Evolutionary conservation across 2,329 filamentous ascomycete species (phyloP).

Genomic region (Aureobasidium musti): DNA sequence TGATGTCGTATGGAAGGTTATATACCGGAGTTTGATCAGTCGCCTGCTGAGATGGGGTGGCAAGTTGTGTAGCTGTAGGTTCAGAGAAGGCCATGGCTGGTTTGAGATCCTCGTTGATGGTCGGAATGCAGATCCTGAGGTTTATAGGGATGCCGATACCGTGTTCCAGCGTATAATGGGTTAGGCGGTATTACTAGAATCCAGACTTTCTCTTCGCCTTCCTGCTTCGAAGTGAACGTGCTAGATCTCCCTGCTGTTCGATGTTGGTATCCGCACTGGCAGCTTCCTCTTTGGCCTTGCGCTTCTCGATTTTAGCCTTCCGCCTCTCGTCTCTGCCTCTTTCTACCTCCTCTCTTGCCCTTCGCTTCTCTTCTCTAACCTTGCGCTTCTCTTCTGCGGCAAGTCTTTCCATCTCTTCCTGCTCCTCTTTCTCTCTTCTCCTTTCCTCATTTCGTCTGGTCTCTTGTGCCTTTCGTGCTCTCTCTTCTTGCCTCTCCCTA

Average conservation of each 20-base stretch:
- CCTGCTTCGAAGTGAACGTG: neutral
- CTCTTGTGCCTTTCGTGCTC: neutral
- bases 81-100: slow-evolving; percentile 4
- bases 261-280: neutral
- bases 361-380: neutral
- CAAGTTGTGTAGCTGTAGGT: slow-evolving; percentile 27
- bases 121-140: slow-evolving; percentile 1
- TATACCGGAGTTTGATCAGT: slow-evolving; percentile 41
- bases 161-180: slow-evolving; percentile 12
- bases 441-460: neutral
- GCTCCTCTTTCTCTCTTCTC: neutral
- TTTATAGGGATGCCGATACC: slow-evolving; percentile 21
- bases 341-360: neutral
- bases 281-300: neutral
- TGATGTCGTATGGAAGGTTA: slow-evolving; percentile 40
- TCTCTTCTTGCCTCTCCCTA: neutral
- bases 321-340: too few species aligned
- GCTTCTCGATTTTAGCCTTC: neutral
- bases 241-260: neutral
- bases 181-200: neutral
- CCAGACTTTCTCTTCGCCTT: slow-evolving; percentile 20
- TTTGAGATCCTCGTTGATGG: slow-evolving; percentile 22
- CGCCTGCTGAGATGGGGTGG: slow-evolving; percentile 43
- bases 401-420: neutral
- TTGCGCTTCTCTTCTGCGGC: neutral